Evolutionary conservation across 148 eudicot genomes (phyloP), one percentile per base, ranked within the genome.

Genomic region (Cornus kousa): DNA sequence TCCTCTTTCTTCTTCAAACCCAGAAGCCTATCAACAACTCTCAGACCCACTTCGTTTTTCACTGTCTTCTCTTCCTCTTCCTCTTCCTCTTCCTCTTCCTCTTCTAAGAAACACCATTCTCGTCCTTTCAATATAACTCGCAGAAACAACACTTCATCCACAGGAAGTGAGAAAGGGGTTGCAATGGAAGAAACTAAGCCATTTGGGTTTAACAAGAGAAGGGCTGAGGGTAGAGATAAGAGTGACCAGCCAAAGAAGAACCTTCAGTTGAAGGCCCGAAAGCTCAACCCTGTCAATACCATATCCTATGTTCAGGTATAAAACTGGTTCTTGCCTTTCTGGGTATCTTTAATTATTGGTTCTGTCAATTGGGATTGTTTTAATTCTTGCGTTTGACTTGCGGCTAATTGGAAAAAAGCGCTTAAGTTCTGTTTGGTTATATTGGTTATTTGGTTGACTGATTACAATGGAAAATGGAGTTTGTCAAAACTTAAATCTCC

Each of bases 221-320:
- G 97, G 83, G 97, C 98, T 23, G 94, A 88, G 80, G 97, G 97
- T 5, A 86, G 78, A 69, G 98, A 95, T 83, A 87, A 87, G 74
- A 83, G 74, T 31, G 89, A 87, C 74, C 80, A 81, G 79, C 59
- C 59, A 5, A 90, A 76, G 82, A 76, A 71, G 82, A 76, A 73
- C 66, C 90, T 90, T 67, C 86, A 86, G 13, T 84, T 87, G 79
- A 93, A 93, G 85, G 83, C 67, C 73, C 74, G 94, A n/a, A 93
- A 77, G 77, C 91, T 91, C 48, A 95, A 93, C 80, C 97, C 98
- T 82, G 81, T 83, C 64, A 93, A 87, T 78, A 95, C 97, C 35
- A 90, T 85, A 59, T 87, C 86, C 13, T 95, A 91, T 86, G 88
- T 89, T 77, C 98, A 95, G 97, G 98, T 95, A 79, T 50, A 50